Conservation (phyloP, 2,329 filamentous ascomycete genomes). For the Dendrostoma leiphaemia region DNA sequence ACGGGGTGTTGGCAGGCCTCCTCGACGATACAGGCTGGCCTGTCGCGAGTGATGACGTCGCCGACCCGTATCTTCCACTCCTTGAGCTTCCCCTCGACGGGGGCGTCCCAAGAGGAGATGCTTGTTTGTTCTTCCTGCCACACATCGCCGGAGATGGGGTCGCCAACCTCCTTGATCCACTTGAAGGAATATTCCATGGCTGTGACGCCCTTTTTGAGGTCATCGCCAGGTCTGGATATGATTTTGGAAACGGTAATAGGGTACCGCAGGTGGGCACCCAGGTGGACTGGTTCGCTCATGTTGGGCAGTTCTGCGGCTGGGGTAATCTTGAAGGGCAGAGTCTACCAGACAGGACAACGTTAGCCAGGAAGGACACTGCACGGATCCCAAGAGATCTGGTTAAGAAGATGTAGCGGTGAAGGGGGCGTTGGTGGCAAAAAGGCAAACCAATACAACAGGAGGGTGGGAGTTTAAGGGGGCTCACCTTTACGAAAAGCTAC, state of each 20-base stretch:
- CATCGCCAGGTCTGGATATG: conserved; percentile 71
- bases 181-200: conserved; percentile 87
- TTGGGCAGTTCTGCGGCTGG: neutral
- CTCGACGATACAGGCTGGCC: conserved; percentile 70
- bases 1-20: conserved; percentile 90
- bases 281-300: conserved; percentile 47
- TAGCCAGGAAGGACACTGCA: too few species aligned
- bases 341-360: neutral
- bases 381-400: too few species aligned
- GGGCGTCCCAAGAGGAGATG: conserved; percentile 75
- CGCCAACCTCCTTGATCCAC: conserved; percentile 73
- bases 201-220: conserved; percentile 71
- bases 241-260: conserved; percentile 90
- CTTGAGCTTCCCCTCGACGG: conserved; percentile 75
- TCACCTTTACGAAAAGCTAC: neutral
- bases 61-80: conserved; percentile 74
- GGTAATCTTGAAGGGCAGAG: neutral
- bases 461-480: neutral
- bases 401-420: too few species aligned
- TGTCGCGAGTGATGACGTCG: conserved; percentile 59
- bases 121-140: conserved; percentile 69
- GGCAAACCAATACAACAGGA: neutral
- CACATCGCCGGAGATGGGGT: conserved; percentile 58
- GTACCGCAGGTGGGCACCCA: conserved; percentile 73
- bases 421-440: too few species aligned